Percentiles rank a stretch among this genome's conserved stretches.
Conservation (phyloP, 352 stramenopile species). For the Globisporangium ultimum region DNA sequence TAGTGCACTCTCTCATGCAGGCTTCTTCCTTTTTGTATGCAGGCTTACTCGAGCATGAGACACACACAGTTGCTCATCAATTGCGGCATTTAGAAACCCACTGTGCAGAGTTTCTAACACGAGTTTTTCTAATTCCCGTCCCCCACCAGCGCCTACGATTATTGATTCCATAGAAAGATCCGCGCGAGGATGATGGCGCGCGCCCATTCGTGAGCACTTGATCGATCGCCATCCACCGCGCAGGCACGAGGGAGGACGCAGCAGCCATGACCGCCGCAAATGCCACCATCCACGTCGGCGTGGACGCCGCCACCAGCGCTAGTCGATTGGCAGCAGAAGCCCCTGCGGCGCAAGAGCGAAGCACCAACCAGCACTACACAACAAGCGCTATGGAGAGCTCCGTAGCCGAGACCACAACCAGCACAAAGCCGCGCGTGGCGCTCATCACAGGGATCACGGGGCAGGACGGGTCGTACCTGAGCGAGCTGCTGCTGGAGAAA, state of each 20-base stretch:
- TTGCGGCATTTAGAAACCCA: too few species aligned
- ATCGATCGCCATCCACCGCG: neutral
- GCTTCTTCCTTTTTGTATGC: too few species aligned
- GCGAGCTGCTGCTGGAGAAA: conserved; percentile 96
- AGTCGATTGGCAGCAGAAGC: too few species aligned
- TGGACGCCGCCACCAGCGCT: too few species aligned
- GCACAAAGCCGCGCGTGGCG: conserved; percentile 45
- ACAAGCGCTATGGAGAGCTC: neutral
- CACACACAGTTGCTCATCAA: too few species aligned
- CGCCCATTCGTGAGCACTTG: neutral
- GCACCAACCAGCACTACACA: neutral
- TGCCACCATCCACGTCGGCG: too few species aligned
- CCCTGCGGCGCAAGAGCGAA: neutral
- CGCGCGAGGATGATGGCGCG: neutral
- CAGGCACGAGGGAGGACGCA: neutral
- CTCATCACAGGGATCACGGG: conserved; percentile 98
- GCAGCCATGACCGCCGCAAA: neutral
- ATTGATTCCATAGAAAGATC: neutral
- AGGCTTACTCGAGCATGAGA: too few species aligned
- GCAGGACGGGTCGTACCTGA: conserved; percentile 98
- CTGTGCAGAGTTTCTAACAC: too few species aligned
- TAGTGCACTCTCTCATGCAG: too few species aligned
- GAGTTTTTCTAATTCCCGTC: too few species aligned
- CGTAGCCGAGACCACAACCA: neutral
- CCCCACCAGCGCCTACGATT: too few species aligned